Evolutionary conservation across 441 rosid genomes (phyloP).

Genomic region (Macaranga tanarius): DNA sequence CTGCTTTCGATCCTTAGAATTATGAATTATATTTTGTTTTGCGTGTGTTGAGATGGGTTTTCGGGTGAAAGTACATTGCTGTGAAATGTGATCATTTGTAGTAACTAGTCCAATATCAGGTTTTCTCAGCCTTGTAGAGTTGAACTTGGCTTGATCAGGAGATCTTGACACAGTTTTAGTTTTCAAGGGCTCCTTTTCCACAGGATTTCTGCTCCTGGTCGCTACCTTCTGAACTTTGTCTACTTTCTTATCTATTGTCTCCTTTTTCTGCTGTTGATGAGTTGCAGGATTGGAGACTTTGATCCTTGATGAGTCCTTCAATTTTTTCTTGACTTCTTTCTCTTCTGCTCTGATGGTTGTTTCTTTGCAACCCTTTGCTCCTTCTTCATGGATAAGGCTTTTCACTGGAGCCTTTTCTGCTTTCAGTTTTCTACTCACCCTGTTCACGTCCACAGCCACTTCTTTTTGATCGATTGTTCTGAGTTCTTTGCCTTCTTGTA

Average conservation of each 20-base stretch:
- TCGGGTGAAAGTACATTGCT: conserved; percentile 17
- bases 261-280: conserved; percentile 32
- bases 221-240: conserved; percentile 36
- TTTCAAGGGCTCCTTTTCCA: conserved; percentile 36
- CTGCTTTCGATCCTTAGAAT: conserved; percentile 24
- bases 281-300: conserved; percentile 29
- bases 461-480: conserved; percentile 37
- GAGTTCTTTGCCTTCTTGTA: conserved; percentile 38
- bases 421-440: conserved; percentile 25
- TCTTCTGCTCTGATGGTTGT: conserved; percentile 33
- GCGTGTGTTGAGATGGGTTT: conserved; percentile 27
- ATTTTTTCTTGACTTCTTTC: conserved; percentile 33
- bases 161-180: conserved; percentile 36
- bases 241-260: conserved; percentile 28
- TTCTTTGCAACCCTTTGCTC: conserved; percentile 31
- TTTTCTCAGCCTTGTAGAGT: conserved; percentile 31
- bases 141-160: conserved; percentile 36
- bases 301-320: conserved; percentile 32
- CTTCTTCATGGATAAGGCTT: conserved; percentile 35
- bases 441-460: conserved; percentile 20
- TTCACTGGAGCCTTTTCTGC: conserved; percentile 28
- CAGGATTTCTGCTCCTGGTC: conserved; percentile 31
- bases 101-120: conserved; percentile 34
- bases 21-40: conserved; percentile 10
- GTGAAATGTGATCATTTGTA: conserved; percentile 27